Percentiles rank a stretch among this genome's conserved stretches.
Conservation (phyloP, 768 basidiomycete genomes). For the Serendipita indica region DNA sequence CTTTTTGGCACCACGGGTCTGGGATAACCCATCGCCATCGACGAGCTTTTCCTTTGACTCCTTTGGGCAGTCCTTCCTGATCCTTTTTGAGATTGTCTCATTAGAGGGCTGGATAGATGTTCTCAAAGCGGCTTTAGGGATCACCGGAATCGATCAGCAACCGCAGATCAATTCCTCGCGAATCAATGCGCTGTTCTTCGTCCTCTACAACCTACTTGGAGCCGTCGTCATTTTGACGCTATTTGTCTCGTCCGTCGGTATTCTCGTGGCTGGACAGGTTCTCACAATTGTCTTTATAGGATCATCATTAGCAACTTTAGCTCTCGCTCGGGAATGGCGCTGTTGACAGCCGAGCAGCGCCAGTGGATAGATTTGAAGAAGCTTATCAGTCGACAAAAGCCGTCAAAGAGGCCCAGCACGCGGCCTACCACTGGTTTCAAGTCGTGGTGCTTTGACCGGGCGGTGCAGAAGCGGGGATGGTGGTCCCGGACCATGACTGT, state of each 20-base stretch:
- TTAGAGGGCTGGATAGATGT: slow-evolving; percentile 97
- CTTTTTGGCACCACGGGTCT: slow-evolving; percentile 71
- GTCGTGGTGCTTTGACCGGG: slow-evolving; percentile 85
- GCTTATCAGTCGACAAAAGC: slow-evolving; percentile 70
- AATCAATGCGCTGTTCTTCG: slow-evolving; percentile 77
- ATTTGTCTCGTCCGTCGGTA: slow-evolving; percentile 59
- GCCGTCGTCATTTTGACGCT: slow-evolving; percentile 80
- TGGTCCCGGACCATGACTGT: slow-evolving; percentile 73
- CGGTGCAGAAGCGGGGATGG: slow-evolving; percentile 83
- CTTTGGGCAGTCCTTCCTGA: slow-evolving; percentile 69
- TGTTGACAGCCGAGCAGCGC: slow-evolving; percentile 71
- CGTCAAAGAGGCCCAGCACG: slow-evolving; percentile 61
- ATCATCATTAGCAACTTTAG: slow-evolving; percentile 94
- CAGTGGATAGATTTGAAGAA: slow-evolving; percentile 93
- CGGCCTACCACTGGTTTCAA: slow-evolving; percentile 42
- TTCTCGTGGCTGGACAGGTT: background rate
- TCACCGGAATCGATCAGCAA: slow-evolving; percentile 54
- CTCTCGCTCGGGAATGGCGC: slow-evolving; percentile 69
- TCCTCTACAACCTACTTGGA: slow-evolving; percentile 83
- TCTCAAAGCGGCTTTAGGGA: slow-evolving; percentile 63
- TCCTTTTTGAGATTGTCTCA: slow-evolving; percentile 92
- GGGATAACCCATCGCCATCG: slow-evolving; percentile 72
- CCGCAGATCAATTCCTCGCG: slow-evolving; percentile 59
- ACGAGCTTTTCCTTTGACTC: slow-evolving; percentile 82
- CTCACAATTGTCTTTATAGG: slow-evolving; percentile 29